These are phyloP conservation scores for Balakata baccata DNA, from an alignment of 345 rosid species.

Conservation along the genomic window DNA sequence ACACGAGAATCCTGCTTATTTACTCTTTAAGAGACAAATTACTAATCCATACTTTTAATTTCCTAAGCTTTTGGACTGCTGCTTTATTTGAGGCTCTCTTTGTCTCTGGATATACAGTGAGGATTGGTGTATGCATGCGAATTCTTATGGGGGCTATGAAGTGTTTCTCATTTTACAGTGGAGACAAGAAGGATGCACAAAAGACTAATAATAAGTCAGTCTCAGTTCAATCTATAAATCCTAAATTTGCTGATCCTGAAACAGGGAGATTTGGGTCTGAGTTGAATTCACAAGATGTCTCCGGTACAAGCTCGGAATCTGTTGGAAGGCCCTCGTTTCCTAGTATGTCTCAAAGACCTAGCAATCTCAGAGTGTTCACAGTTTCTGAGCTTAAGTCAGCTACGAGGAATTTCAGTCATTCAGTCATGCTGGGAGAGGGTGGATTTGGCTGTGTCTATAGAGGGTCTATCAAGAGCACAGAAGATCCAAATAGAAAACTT, in stretches of 20 bases:
- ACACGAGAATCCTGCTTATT: neutral
- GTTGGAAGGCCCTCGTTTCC: constrained; percentile 50
- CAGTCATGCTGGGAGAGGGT: constrained; percentile 86
- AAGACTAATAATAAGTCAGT: constrained; percentile 42
- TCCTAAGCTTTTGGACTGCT: neutral
- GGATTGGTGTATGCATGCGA: constrained; percentile 11
- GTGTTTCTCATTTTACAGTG: constrained; percentile 58
- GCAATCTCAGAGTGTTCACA: constrained; percentile 69
- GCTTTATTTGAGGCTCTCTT: neutral
- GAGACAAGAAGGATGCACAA: constrained; percentile 55
- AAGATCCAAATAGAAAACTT: constrained; percentile 52
- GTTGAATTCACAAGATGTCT: constrained; percentile 55
- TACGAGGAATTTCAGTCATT: constrained; percentile 81
- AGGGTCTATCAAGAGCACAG: constrained; percentile 50
- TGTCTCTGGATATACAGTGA: constrained; percentile 31
- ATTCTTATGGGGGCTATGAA: constrained; percentile 46
- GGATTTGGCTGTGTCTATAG: constrained; percentile 85
- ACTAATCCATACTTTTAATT: neutral
- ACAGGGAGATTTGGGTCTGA: constrained; percentile 51
- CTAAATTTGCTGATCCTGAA: constrained; percentile 45
- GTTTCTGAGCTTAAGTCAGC: constrained; percentile 72
- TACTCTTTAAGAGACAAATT: neutral
- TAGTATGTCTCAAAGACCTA: constrained; percentile 43
- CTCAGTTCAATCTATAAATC: constrained; percentile 30
- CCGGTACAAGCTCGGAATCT: constrained; percentile 54